A percentile compares a stretch with the other conserved stretches of the same genome.
Evolutionary conservation across 257 asterid species (phyloP).

Genomic region (Phtheirospermum japonicum): DNA sequence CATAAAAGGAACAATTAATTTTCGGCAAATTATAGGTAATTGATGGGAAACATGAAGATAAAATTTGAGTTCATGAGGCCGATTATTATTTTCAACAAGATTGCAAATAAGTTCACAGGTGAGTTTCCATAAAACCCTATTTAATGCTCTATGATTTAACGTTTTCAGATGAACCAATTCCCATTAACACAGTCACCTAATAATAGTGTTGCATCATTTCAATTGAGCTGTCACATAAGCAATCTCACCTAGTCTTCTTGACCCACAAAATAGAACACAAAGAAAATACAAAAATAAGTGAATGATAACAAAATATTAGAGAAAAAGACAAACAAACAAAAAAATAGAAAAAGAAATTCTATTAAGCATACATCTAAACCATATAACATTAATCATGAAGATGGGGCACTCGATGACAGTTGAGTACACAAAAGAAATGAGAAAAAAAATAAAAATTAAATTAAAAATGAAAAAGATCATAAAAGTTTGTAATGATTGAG

Average conservation of each 20-base stretch:
- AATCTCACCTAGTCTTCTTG: no score
- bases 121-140: not conserved
- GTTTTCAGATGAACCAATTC: constrained; percentile 1
- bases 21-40: no score
- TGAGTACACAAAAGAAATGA: no score
- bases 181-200: not conserved
- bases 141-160: not conserved
- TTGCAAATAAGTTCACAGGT: not conserved
- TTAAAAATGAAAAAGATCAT: not conserved
- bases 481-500: not conserved
- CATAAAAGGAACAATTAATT: no score
- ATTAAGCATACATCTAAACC: not conserved
- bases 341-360: not conserved
- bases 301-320: not conserved
- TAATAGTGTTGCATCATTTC: no score
- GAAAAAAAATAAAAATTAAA: not conserved
- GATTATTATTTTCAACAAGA: no score
- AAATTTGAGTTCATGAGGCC: no score
- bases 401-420: not conserved
- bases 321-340: not conserved
- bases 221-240: no score
- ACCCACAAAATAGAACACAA: not conserved
- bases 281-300: not conserved
- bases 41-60: no score
- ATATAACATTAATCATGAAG: not conserved